A percentile compares a stretch with the other conserved stretches of the same genome.
Evolutionary conservation across 306 rosid species (phyloP).

Genomic region (Alnus glutinosa): DNA sequence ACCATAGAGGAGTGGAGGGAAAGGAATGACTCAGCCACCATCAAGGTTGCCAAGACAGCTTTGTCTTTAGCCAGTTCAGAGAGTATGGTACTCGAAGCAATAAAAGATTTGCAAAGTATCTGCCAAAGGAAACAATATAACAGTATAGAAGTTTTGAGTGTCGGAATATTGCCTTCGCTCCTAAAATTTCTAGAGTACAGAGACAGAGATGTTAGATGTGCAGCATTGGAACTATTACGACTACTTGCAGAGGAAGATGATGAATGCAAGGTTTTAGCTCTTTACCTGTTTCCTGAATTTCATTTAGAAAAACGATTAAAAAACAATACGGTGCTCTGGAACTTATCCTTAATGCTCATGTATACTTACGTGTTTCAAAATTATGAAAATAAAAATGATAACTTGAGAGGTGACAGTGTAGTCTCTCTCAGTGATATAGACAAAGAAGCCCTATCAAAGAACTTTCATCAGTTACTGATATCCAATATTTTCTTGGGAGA

Average conservation of each 20-base stretch:
- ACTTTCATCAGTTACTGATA: neutral
- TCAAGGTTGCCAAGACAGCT: conserved; percentile 39
- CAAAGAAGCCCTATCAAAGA: neutral
- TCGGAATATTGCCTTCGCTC: conserved; percentile 43
- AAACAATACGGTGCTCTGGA: neutral
- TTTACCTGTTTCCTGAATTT: neutral
- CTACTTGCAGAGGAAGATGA: conserved; percentile 36
- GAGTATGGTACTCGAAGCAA: conserved; percentile 46
- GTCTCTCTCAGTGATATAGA: neutral
- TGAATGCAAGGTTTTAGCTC: conserved; percentile 36
- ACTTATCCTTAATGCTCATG: neutral
- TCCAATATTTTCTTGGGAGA: neutral
- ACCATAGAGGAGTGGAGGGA: conserved; percentile 49
- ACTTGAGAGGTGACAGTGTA: neutral
- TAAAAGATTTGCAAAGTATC: conserved; percentile 38
- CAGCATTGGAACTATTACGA: conserved; percentile 32
- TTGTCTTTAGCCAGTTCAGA: conserved; percentile 53
- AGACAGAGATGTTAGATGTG: conserved; percentile 36
- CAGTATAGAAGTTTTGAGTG: conserved; percentile 20
- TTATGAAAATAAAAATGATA: neutral
- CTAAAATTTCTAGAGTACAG: conserved; percentile 30
- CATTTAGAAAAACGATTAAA: neutral
- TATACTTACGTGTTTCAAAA: neutral
- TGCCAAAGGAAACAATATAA: conserved; percentile 30
- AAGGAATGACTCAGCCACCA: conserved; percentile 45